Evolutionary conservation across 1,284 basidiomycete species (phyloP), one percentile per base, ranked within the genome.

Genomic region (Puccinia horiana): DNA sequence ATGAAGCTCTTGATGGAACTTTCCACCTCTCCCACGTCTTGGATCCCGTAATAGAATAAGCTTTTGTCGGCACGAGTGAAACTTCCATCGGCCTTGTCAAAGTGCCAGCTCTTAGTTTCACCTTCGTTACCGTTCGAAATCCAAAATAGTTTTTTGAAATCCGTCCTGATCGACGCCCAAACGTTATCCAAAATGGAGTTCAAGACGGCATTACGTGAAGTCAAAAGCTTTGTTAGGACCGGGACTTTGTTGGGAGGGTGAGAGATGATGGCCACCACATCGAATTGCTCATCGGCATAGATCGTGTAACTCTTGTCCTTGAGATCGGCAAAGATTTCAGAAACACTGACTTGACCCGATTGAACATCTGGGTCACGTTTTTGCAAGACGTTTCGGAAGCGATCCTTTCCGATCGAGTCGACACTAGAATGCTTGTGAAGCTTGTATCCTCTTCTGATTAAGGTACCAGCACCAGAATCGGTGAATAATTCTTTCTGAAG

Each of bases 401-500:
- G 92, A 88, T 98, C 96, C 9, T 94, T 91, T 49, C 96, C 96
- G 73, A 98, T 91, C 73, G 91, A 90, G 79, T 96, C 93, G 85
- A 97, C 90, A 83, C 90, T 91, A 84, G 90, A 88, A 87, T 96
- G 92, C 88, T 93, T 94, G 91, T 96, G 95, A 72, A 99, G 92
- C 89, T 96, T 98, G 91, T 98, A 97, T 40, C 96, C 96, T 74
- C 97, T 92, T 83, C 96, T 94, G 86, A 99, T 96, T 85, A 99
- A 92, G 0, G 97, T 99, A 44, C 96, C 97, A 12, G 97, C 97
- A 83, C 97, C 96, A 82, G 92, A 94, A 87, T 99, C 97, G 76
- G 97, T 99, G 89, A 99, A 99, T 72, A 99, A 92, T 89, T 99
- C 97, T 88, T 96, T 96, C 88, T 99, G 97, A 47, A 99, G 91